Evolutionary conservation across 202 grass and related monocot species (phyloP), one percentile per base, ranked within the genome.

Genomic region (Alloteropsis angusta): DNA sequence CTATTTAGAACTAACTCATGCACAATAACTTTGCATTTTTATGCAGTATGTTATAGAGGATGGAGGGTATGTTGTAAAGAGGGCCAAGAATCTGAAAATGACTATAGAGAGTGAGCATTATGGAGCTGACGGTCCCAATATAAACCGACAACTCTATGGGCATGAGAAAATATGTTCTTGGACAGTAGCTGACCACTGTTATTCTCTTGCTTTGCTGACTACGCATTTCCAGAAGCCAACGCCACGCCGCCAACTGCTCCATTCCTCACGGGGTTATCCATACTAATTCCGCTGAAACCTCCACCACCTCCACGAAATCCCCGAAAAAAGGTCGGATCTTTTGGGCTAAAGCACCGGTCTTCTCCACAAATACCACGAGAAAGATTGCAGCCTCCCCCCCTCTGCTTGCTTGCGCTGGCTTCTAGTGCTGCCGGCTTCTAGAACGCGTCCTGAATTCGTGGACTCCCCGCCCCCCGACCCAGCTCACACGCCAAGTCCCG

Each of bases 371-470:
- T 39, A 17, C 46, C 12, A 35, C 42, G 13, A 42, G 30, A 87
- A 64, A 87, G 75, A 48, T 65, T 77, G 50, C 65, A 6, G 41
- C 21, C 19, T 62, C 55, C 60, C 15, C 44, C n/a, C n/a, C n/a
- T n/a, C n/a, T 41, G 10, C 32, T 14, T 10, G 55, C 59, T 5
- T 17, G 23, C 19, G 39, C 30, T 59, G 44, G 14, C 64, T 36
- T 68, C 9, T 21, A 78, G 77, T 46, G 50, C 22, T 13, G 53
- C 53, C 61, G 34, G 36, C 69, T 74, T 75, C 81, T 71, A 50
- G 82, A 88, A 72, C 87, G 82, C 86, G 43, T 76, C 87, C 65
- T 76, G 71, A 76, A 71, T 58, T 76, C 81, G 81, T 76, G 76
- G 77, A 72, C 77, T 85, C 7, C 46, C 61, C 60, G 45, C 9